Conservation (phyloP, 805 yeast species). For the Yamadazyma sp. region DNA sequence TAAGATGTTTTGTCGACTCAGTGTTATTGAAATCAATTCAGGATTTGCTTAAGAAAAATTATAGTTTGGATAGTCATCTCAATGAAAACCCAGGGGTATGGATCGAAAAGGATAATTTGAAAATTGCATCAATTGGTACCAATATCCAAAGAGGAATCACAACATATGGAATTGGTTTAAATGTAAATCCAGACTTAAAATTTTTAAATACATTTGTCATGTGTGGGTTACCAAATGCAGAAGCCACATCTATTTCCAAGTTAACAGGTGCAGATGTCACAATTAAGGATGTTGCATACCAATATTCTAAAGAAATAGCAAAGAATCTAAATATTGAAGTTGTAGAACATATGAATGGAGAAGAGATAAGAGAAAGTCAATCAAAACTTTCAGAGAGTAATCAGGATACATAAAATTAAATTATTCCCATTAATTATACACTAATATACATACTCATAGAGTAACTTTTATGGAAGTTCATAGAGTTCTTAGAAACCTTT, state of each 20-base stretch:
- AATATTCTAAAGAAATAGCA: slow-evolving; percentile 38
- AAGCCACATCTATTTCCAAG: slow-evolving; percentile 33
- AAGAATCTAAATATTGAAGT: slow-evolving; percentile 26
- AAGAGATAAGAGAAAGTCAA: slow-evolving; percentile 16
- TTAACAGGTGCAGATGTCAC: slow-evolving; percentile 14
- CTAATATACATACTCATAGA: slow-evolving; percentile 5
- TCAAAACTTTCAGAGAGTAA: too few relatives aligned
- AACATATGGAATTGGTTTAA: slow-evolving; percentile 85
- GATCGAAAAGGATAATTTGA: slow-evolving; percentile 50
- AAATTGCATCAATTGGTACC: slow-evolving; percentile 88
- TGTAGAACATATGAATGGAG: slow-evolving; percentile 36
- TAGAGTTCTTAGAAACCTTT: too few relatives aligned
- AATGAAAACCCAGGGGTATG: slow-evolving; percentile 88
- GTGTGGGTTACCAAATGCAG: slow-evolving; percentile 74
- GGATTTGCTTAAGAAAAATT: slow-evolving; percentile 36
- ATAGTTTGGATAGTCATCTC: slow-evolving; percentile 43
- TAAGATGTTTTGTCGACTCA: slow-evolving; percentile 61
- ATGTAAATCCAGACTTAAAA: slow-evolving; percentile 68
- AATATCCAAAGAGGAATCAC: slow-evolving; percentile 82
- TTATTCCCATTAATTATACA: not conserved
- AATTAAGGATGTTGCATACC: slow-evolving; percentile 26
- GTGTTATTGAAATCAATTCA: slow-evolving; percentile 59
- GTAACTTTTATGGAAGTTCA: too few relatives aligned
- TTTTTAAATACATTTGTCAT: slow-evolving; percentile 71
- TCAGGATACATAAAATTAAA: too few relatives aligned